Evolutionary conservation across 2,329 filamentous ascomycete species (phyloP).

Genomic region (Penicillium sp.): DNA sequence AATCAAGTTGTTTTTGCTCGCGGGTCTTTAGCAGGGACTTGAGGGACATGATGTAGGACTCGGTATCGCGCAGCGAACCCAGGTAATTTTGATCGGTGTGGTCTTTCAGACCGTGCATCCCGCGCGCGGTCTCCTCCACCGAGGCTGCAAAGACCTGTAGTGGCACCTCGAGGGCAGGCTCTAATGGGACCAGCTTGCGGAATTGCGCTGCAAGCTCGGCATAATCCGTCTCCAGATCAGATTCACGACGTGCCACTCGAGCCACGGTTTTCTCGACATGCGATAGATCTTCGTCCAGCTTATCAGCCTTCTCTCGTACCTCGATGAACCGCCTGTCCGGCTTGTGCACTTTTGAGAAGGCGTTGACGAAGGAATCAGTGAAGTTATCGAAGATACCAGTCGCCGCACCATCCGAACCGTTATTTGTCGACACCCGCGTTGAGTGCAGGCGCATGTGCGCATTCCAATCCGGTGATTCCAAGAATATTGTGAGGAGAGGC

Average conservation of each 20-base stretch:
- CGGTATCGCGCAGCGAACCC: slow-evolving; percentile 88
- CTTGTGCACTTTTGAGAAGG: slow-evolving; percentile 94
- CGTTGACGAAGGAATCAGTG: slow-evolving; percentile 94
- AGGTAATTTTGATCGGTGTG: slow-evolving; percentile 95
- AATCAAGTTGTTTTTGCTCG: slow-evolving; percentile 97
- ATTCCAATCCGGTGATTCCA: slow-evolving; percentile 95
- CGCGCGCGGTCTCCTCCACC: slow-evolving; percentile 75
- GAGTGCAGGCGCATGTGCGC: slow-evolving; percentile 82
- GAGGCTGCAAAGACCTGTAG: slow-evolving; percentile 83
- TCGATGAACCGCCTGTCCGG: slow-evolving; percentile 92
- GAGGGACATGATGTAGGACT: slow-evolving; percentile 82
- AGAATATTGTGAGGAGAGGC: slow-evolving; percentile 77
- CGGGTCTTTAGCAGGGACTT: slow-evolving; percentile 86
- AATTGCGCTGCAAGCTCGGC: slow-evolving; percentile 89
- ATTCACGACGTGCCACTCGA: slow-evolving; percentile 79
- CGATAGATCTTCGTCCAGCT: slow-evolving; percentile 86
- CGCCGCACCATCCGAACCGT: slow-evolving; percentile 41
- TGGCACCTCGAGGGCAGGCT: slow-evolving; percentile 77
- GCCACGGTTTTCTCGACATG: slow-evolving; percentile 96
- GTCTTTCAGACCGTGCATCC: slow-evolving; percentile 77
- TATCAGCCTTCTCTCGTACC: slow-evolving; percentile 86
- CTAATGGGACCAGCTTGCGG: slow-evolving; percentile 83
- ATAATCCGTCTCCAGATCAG: slow-evolving; percentile 83
- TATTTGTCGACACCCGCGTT: slow-evolving; percentile 56
- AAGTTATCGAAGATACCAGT: slow-evolving; percentile 86